A percentile compares a stretch with the other conserved stretches of the same genome.
Evolutionary conservation across 257 asterid genomes (phyloP).

Genomic region (Nicotiana tabacum): DNA sequence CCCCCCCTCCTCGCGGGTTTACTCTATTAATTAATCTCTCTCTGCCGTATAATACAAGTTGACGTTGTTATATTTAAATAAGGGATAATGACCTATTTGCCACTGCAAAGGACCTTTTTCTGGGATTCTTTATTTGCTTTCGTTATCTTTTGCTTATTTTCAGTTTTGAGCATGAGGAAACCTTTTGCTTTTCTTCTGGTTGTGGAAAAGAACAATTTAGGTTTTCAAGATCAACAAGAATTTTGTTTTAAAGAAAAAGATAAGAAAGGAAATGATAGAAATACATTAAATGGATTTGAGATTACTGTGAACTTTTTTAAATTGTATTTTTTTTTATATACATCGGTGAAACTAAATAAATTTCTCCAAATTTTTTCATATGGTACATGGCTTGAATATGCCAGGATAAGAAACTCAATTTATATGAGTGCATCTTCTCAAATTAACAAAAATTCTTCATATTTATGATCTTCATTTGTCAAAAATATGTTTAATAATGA

Average conservation of each 20-base stretch:
- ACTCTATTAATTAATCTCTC: neutral
- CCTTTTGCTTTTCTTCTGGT: neutral
- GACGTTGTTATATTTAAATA: neutral
- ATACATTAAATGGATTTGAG: neutral
- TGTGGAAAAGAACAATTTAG: conserved; percentile 7
- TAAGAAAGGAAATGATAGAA: neutral
- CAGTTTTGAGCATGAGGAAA: conserved; percentile 9
- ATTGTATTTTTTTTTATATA: neutral
- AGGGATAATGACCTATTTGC: neutral
- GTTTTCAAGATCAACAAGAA: neutral
- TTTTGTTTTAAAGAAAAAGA: too few relatives aligned
- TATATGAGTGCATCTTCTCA: too few relatives aligned
- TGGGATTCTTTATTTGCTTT: neutral
- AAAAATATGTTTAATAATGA: too few relatives aligned
- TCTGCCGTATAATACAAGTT: conserved; percentile 4
- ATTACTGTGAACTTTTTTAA: neutral
- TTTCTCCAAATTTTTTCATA: too few relatives aligned
- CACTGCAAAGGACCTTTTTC: neutral
- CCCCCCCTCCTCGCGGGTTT: too few relatives aligned
- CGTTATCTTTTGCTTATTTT: neutral
- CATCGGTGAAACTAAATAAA: neutral
- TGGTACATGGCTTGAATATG: too few relatives aligned
- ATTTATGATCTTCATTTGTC: too few relatives aligned
- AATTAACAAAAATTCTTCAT: too few relatives aligned
- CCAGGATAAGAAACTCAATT: too few relatives aligned